These are phyloP conservation scores for Phytophthora europaea DNA, from an alignment of 352 stramenopile species.

Conservation along the genomic window DNA sequence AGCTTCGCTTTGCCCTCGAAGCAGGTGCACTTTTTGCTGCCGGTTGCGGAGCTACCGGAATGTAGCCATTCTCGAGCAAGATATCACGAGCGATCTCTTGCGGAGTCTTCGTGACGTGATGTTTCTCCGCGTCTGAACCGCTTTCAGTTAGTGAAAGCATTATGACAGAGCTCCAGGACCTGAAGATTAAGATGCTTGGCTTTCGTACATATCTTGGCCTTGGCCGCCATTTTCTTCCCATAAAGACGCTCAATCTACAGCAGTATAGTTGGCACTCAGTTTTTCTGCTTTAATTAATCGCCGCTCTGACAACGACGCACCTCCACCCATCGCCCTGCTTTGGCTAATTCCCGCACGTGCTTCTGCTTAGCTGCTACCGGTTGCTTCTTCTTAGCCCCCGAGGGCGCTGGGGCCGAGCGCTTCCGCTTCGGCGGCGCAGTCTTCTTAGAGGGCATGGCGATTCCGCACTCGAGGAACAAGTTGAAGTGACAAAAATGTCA, in stretches of 20 bases:
- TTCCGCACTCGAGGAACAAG: conserved; percentile 32
- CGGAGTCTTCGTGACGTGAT: conserved; percentile 59
- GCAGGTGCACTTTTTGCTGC: neutral
- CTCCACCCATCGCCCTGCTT: conserved; percentile 57
- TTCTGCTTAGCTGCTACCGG: conserved; percentile 74
- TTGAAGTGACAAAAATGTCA: conserved; percentile 17
- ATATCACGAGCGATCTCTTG: conserved; percentile 73
- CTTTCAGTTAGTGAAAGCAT: neutral
- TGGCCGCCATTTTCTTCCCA: conserved; percentile 75
- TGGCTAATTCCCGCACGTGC: conserved; percentile 78
- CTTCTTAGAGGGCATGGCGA: conserved; percentile 36
- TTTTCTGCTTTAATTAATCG: neutral
- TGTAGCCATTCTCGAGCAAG: conserved; percentile 71
- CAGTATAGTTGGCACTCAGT: neutral
- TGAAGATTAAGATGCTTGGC: neutral
- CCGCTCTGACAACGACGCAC: conserved; percentile 27
- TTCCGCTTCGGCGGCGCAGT: conserved; percentile 20
- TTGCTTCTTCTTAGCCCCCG: conserved; percentile 35
- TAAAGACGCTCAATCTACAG: conserved; percentile 71
- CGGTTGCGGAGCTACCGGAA: conserved; percentile 10
- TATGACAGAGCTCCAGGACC: neutral
- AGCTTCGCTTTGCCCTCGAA: neutral
- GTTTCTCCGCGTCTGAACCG: conserved; percentile 62
- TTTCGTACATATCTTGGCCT: conserved; percentile 70
- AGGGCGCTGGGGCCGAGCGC: conserved; percentile 7